Evolutionary conservation across 1,284 basidiomycete species (phyloP).

Genomic region (Austropuccinia psidii): DNA sequence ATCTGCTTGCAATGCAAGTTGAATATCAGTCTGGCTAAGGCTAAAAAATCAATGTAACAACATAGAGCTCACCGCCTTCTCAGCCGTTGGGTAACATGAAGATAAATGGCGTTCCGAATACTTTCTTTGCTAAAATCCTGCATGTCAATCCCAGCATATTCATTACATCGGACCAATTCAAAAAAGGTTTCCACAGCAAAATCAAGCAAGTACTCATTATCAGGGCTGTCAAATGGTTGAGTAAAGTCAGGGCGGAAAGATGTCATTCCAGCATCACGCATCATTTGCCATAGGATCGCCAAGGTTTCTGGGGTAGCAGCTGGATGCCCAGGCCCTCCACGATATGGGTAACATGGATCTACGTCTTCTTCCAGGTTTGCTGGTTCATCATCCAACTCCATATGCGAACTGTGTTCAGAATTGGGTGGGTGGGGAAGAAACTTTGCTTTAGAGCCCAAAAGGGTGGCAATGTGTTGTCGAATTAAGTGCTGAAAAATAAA

Average conservation of each 20-base stretch:
- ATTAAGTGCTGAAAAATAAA: constrained; percentile 6
- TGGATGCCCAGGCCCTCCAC: constrained; percentile 4
- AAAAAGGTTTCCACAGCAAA: constrained; percentile 8
- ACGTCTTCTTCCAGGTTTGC: not conserved
- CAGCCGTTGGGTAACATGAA: constrained; percentile 3
- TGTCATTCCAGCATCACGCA: not conserved
- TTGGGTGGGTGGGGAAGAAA: not conserved
- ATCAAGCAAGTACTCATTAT: not conserved
- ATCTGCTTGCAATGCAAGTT: not conserved
- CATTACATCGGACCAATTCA: not conserved
- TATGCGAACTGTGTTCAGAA: not conserved
- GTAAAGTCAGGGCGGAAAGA: constrained; percentile 15
- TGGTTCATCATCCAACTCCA: not conserved
- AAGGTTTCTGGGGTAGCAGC: not conserved
- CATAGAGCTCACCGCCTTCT: not conserved
- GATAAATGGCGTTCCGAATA: not conserved
- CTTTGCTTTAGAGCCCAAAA: not conserved
- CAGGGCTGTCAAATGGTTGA: not conserved
- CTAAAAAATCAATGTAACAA: not conserved
- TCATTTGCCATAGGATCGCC: constrained; percentile 17
- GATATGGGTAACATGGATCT: constrained; percentile 20
- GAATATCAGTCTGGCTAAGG: not conserved
- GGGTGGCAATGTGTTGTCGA: not conserved
- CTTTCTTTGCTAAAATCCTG: not conserved
- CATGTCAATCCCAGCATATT: not conserved